A percentile compares a stretch with the other conserved stretches of the same genome.
Evolutionary conservation across 208 protist species (phyloP).

Genomic region (Naegleria gruberi): DNA sequence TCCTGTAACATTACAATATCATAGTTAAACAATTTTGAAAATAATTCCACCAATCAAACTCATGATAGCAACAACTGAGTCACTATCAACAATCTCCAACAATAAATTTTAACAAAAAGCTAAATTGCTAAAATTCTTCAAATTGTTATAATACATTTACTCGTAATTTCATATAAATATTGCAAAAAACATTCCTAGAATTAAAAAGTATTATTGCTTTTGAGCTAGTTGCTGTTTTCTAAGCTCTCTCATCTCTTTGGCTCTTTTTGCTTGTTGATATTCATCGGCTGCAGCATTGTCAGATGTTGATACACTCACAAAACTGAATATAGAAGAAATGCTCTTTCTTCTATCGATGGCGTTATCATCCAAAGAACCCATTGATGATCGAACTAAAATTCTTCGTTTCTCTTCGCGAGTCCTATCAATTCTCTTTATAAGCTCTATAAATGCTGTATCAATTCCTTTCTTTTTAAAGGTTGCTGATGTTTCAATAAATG

Average conservation of each 20-base stretch:
- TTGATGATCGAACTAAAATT: not conserved
- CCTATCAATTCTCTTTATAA: not conserved
- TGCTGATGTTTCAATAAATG: constrained; percentile 54
- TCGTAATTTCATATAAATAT: too few relatives aligned
- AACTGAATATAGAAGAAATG: not conserved
- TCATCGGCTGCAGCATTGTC: not conserved
- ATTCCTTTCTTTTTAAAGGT: constrained; percentile 18
- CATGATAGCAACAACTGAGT: too few relatives aligned
- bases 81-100: too few relatives aligned
- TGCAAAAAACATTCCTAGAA: too few relatives aligned
- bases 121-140: too few relatives aligned
- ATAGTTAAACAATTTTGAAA: too few relatives aligned
- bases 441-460: not conserved
- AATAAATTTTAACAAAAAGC: too few relatives aligned
- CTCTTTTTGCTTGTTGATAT: not conserved
- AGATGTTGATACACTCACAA: not conserved
- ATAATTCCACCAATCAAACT: too few relatives aligned
- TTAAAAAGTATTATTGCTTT: too few relatives aligned
- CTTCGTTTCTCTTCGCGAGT: not conserved
- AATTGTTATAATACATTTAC: too few relatives aligned
- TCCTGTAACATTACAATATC: too few relatives aligned
- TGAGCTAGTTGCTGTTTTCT: not conserved
- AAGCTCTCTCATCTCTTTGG: not conserved
- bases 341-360: not conserved
- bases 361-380: not conserved